phyloP scores from a whole-genome alignment of 495 filamentous ascomycete species.

The Aspergillus leporis region DNA sequence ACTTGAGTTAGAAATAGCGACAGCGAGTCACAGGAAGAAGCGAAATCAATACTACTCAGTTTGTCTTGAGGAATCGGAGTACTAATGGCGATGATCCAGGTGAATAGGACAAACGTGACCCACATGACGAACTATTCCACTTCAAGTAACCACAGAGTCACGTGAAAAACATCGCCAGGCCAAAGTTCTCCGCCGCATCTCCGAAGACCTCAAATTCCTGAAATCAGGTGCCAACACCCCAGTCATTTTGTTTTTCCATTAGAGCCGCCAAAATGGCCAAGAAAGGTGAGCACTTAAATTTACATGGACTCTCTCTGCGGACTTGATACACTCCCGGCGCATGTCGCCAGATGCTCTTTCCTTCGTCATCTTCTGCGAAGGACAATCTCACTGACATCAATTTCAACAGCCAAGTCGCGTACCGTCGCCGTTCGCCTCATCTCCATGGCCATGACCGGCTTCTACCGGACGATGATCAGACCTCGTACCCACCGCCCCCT shows the following conservation, averaged over 20 bases:
- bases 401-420: slow-evolving; percentile 76
- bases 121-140: not conserved
- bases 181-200: slow-evolving; percentile 18
- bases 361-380: not conserved
- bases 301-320: not conserved
- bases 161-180: slow-evolving; percentile 8
- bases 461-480: slow-evolving; percentile 85
- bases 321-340: not conserved
- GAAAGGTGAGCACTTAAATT: slow-evolving; percentile 17
- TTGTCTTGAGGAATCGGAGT: no score
- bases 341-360: not conserved
- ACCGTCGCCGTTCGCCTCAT: slow-evolving; percentile 90
- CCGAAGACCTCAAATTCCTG: slow-evolving; percentile 3
- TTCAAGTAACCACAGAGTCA: not conserved
- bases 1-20: no score
- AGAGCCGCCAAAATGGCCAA: slow-evolving; percentile 25
- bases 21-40: no score
- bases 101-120: no score
- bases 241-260: not conserved
- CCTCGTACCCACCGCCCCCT: slow-evolving; percentile 79
- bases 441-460: slow-evolving; percentile 98
- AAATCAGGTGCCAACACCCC: not conserved
- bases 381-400: slow-evolving; percentile 12
- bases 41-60: no score
- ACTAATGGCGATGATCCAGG: no score